Evolutionary conservation across 1,284 basidiomycete genomes (phyloP).

Genomic region (Marasmius sp.): DNA sequence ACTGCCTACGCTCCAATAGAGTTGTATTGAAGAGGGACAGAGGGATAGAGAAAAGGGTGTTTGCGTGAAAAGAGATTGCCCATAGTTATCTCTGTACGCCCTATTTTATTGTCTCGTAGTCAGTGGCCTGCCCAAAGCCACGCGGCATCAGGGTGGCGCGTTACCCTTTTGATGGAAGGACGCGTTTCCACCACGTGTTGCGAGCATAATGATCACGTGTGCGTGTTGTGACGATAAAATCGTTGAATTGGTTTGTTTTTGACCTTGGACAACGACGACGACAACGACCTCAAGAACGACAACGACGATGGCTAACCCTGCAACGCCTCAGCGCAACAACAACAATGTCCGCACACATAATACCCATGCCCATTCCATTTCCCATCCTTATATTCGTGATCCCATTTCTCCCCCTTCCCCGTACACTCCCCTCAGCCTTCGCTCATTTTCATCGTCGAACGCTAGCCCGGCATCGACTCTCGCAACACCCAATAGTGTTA

Average conservation of each 20-base stretch:
- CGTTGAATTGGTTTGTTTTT: not conserved
- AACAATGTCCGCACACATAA: conserved; percentile 23
- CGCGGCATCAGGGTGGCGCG: not conserved
- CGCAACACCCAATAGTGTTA: conserved; percentile 27
- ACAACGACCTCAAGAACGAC: conserved; percentile 16
- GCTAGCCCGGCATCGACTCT: conserved; percentile 40
- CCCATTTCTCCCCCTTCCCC: conserved; percentile 33
- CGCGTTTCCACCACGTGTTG: not conserved
- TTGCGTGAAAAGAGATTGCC: too few species aligned
- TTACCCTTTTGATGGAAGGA: too few species aligned
- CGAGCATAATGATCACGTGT: not conserved
- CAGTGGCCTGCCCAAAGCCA: not conserved
- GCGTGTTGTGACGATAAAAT: not conserved
- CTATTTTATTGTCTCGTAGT: not conserved
- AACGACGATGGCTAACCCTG: conserved; percentile 12
- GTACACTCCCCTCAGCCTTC: conserved; percentile 66
- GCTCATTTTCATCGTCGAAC: conserved; percentile 54
- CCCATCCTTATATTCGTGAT: conserved; percentile 16
- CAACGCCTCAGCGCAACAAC: conserved; percentile 26
- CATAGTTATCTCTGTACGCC: too few species aligned
- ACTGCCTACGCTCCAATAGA: too few species aligned
- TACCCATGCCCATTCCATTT: conserved; percentile 15
- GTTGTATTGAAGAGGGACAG: too few species aligned
- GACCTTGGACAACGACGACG: not conserved
- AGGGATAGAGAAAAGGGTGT: too few species aligned